A percentile compares a stretch with the other conserved stretches of the same genome.
These are phyloP conservation scores for Epichloe gansuensis DNA, from an alignment of 2,329 filamentous ascomycete genomes.

Conservation along the genomic window DNA sequence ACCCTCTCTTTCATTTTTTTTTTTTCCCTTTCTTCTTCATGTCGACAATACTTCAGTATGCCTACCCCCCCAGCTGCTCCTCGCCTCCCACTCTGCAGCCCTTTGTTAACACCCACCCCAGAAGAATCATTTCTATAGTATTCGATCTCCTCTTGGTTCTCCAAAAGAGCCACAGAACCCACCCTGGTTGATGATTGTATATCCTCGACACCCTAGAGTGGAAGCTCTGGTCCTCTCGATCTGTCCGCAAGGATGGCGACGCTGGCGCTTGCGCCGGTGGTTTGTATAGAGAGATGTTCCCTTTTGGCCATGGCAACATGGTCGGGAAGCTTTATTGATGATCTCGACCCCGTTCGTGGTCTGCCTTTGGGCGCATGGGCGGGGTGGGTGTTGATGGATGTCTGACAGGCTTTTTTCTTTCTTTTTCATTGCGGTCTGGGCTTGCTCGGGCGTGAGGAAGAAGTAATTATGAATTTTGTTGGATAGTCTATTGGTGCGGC, in stretches of 20 bases:
- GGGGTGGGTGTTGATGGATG: slow-evolving; percentile 77
- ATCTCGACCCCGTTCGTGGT: slow-evolving; percentile 68
- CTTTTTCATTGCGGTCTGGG: slow-evolving; percentile 46
- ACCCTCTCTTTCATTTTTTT: slow-evolving; percentile 24
- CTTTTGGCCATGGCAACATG: slow-evolving; percentile 5
- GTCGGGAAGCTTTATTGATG: slow-evolving; percentile 45
- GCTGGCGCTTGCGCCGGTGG: slow-evolving; percentile 9
- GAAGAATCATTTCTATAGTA: slow-evolving; percentile 98
- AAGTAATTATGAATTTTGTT: slow-evolving; percentile 7
- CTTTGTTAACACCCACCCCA: slow-evolving; percentile 18
- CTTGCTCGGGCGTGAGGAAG: slow-evolving; percentile 40
- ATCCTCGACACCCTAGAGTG: slow-evolving; percentile 86
- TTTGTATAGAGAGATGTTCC: slow-evolving; percentile 63
- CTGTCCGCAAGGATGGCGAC: slow-evolving; percentile 51
- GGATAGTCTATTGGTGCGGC: background rate
- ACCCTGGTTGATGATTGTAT: slow-evolving; percentile 87
- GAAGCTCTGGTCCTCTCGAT: slow-evolving; percentile 49
- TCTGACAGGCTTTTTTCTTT: slow-evolving; percentile 63
- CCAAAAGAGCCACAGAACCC: slow-evolving; percentile 85
- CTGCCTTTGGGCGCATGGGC: slow-evolving; percentile 63
- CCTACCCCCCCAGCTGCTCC: slow-evolving; percentile 21
- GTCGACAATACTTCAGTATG: slow-evolving; percentile 50
- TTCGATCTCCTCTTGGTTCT: slow-evolving; percentile 84
- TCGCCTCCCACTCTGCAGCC: background rate
- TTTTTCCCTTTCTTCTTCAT: slow-evolving; percentile 38